These are phyloP conservation scores for Cercospora sp. DNA, from an alignment of 2,329 filamentous ascomycete species.

Conservation along the genomic window DNA sequence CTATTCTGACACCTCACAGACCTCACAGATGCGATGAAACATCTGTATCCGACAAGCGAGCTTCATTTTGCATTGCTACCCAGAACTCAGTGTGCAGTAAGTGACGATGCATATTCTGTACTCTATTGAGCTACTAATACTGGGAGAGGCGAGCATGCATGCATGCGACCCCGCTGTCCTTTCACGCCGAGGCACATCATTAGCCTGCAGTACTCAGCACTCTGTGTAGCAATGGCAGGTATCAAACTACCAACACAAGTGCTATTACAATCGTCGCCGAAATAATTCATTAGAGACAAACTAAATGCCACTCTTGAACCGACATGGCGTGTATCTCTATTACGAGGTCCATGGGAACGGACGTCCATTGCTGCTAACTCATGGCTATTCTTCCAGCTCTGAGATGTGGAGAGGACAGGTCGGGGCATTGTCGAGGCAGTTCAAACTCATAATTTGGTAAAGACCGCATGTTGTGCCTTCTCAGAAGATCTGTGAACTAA, in stretches of 20 bases:
- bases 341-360: slow-evolving; percentile 30
- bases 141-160: too few species aligned
- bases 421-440: slow-evolving; percentile 22
- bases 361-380: slow-evolving; percentile 29
- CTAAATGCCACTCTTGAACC: slow-evolving; percentile 21
- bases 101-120: too few species aligned
- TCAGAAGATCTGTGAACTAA: not conserved
- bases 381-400: slow-evolving; percentile 35
- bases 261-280: not conserved
- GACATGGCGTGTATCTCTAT: slow-evolving; percentile 28
- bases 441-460: slow-evolving; percentile 31
- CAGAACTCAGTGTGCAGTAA: too few species aligned
- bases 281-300: not conserved
- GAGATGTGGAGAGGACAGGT: slow-evolving; percentile 34
- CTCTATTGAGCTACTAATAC: too few species aligned
- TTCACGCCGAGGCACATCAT: too few species aligned
- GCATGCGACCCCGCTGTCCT: too few species aligned
- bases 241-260: not conserved
- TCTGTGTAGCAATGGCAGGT: not conserved
- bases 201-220: too few species aligned
- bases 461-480: not conserved
- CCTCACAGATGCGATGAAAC: not conserved
- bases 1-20: not conserved
- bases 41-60: not conserved
- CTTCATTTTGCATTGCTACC: too few species aligned